phyloP scores from a whole-genome alignment of 768 basidiomycete species.

The Pleurotus salmoneostramineus region DNA sequence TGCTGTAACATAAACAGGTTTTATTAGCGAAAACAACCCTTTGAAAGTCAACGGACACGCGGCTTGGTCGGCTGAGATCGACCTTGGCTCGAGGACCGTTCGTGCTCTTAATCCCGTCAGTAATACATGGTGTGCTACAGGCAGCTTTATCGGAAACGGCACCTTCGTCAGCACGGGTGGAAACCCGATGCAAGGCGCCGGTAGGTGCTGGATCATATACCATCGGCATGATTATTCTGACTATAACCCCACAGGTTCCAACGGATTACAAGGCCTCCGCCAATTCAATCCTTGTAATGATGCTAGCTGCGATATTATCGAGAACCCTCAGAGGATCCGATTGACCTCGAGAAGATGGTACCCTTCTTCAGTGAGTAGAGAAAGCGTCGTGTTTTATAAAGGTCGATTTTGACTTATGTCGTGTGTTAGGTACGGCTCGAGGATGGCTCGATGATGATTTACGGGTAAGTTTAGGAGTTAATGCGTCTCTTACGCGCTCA shows the following conservation, averaged over 20 bases:
- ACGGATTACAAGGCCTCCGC: constrained; percentile 24
- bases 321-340: constrained; percentile 27
- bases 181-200: constrained; percentile 12
- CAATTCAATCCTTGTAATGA: constrained; percentile 36
- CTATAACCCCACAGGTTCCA: not conserved
- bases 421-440: constrained; percentile 13
- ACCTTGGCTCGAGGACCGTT: constrained; percentile 33
- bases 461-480: constrained; percentile 7
- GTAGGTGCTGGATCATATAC: not conserved
- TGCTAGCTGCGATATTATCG: constrained; percentile 28
- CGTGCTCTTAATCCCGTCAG: constrained; percentile 29
- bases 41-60: constrained; percentile 35
- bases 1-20: not conserved
- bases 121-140: constrained; percentile 42
- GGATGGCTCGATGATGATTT: constrained; percentile 19
- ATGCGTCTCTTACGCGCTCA: not conserved
- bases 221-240: not conserved
- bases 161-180: constrained; percentile 27
- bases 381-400: constrained; percentile 6
- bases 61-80: constrained; percentile 42
- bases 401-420: not conserved
- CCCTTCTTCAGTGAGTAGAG: constrained; percentile 26
- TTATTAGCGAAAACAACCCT: constrained; percentile 28
- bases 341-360: constrained; percentile 37
- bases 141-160: constrained; percentile 36